Evolutionary conservation across 2,329 filamentous ascomycete species (phyloP).

Genomic region (Bipolaris victoriae): DNA sequence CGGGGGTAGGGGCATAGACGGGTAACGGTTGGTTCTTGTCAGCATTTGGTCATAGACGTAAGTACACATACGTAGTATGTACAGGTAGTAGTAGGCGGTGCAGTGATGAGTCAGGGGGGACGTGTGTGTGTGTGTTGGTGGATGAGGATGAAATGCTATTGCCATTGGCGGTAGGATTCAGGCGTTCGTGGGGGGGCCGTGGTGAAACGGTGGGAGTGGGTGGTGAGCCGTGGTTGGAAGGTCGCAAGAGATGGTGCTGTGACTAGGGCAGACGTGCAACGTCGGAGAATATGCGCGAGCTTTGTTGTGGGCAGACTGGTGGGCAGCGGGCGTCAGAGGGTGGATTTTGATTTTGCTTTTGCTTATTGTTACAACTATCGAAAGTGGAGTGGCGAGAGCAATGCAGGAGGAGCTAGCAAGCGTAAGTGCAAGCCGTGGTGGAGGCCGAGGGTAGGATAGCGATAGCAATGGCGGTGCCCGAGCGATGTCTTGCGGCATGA

Average conservation of each 20-base stretch:
- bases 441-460: background rate
- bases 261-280: conserved; percentile 5
- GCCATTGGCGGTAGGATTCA: background rate
- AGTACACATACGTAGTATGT: background rate
- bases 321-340: background rate
- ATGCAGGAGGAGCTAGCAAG: too few species aligned
- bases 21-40: background rate
- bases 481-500: background rate
- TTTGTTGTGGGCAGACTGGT: background rate
- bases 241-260: too few species aligned
- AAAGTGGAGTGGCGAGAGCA: too few species aligned
- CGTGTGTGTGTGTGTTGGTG: background rate
- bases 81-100: background rate
- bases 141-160: background rate
- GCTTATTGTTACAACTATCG: too few species aligned
- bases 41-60: background rate
- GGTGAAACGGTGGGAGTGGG: background rate
- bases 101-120: background rate
- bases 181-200: background rate
- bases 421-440: background rate
- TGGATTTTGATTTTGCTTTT: conserved; percentile 1
- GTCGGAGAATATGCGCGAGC: conserved; percentile 18
- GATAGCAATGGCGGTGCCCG: background rate
- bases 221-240: background rate
- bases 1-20: background rate